Percentiles rank a stretch among this genome's conserved stretches.
These are phyloP conservation scores for Fibroporia radiculosa DNA, from an alignment of 768 basidiomycete genomes.

Conservation along the genomic window DNA sequence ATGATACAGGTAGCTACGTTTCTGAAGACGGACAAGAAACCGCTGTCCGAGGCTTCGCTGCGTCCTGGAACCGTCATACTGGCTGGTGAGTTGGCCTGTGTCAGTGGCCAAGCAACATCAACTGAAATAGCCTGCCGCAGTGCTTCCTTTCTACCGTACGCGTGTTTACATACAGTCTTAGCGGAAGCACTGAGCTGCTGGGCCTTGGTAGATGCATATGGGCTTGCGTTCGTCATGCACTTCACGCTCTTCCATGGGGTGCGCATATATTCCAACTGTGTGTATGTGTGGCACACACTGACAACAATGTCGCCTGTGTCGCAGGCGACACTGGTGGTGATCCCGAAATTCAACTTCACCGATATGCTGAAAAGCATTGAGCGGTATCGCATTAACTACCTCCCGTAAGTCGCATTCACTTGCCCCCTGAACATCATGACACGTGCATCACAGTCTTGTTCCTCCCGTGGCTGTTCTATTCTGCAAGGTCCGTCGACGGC, in stretches of 20 bases:
- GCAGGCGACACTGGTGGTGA: slow-evolving; percentile 24
- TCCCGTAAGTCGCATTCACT: slow-evolving; percentile 17
- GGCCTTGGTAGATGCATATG: slow-evolving; percentile 37
- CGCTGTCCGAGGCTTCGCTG: slow-evolving; percentile 41
- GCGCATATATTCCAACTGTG: slow-evolving; percentile 1
- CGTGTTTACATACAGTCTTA: neutral
- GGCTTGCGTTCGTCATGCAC: slow-evolving; percentile 23
- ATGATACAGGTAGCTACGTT: slow-evolving; percentile 32
- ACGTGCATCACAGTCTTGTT: slow-evolving; percentile 18
- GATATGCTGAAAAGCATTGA: slow-evolving; percentile 28
- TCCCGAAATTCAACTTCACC: slow-evolving; percentile 26
- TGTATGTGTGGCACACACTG: slow-evolving; percentile 3
- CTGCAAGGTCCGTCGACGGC: slow-evolving; percentile 26
- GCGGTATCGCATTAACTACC: slow-evolving; percentile 25
- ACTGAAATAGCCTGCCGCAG: slow-evolving; percentile 5
- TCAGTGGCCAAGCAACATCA: neutral
- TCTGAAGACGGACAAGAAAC: slow-evolving; percentile 28
- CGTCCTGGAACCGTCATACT: slow-evolving; percentile 53
- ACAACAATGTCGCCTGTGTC: too few species aligned
- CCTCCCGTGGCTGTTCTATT: slow-evolving; percentile 29
- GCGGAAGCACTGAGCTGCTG: neutral
- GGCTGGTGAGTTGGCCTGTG: slow-evolving; percentile 48
- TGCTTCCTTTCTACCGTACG: slow-evolving; percentile 24
- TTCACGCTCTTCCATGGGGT: slow-evolving; percentile 22
- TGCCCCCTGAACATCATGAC: neutral